Conservation (phyloP, 345 rosid genomes). For the Hypericum perforatum region DNA sequence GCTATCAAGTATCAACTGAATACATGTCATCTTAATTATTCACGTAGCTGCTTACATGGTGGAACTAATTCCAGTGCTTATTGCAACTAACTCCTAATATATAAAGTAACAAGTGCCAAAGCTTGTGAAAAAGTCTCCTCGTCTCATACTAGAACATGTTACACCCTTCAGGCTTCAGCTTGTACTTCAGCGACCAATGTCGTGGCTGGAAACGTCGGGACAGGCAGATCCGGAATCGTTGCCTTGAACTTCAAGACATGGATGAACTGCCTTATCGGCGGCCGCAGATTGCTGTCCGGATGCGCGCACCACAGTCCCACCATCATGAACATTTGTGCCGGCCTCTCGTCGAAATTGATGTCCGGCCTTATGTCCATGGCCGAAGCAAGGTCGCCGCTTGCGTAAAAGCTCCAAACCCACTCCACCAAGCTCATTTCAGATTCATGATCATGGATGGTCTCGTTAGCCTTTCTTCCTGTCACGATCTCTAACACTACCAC, state of each 20-base stretch:
- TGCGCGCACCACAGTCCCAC: conserved; percentile 59
- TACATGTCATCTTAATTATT: no score
- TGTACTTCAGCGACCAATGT: conserved; percentile 12
- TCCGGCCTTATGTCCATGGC: conserved; percentile 29
- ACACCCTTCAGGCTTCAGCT: no score
- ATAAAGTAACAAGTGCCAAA: no score
- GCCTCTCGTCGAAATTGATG: conserved; percentile 25
- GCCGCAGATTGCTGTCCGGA: conserved; percentile 36
- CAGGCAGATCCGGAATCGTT: conserved; percentile 37
- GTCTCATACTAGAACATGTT: no score
- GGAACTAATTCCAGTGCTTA: no score
- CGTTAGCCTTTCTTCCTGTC: conserved; percentile 19
- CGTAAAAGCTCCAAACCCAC: conserved; percentile 41
- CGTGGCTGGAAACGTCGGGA: conserved; percentile 26
- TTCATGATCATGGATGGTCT: conserved; percentile 11
- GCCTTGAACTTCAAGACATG: conserved; percentile 38
- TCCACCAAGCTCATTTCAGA: conserved; percentile 29
- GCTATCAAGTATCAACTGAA: no score
- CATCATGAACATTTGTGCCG: conserved; percentile 31
- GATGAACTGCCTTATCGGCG: conserved; percentile 43
- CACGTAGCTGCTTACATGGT: no score
- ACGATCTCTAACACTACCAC: not conserved
- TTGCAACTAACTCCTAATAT: no score
- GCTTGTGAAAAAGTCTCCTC: no score
- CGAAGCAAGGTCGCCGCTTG: conserved; percentile 15